Base-by-base conservation (phyloP, 2,329 filamentous ascomycete genomes). In the Talaromyces sp. region DNA sequence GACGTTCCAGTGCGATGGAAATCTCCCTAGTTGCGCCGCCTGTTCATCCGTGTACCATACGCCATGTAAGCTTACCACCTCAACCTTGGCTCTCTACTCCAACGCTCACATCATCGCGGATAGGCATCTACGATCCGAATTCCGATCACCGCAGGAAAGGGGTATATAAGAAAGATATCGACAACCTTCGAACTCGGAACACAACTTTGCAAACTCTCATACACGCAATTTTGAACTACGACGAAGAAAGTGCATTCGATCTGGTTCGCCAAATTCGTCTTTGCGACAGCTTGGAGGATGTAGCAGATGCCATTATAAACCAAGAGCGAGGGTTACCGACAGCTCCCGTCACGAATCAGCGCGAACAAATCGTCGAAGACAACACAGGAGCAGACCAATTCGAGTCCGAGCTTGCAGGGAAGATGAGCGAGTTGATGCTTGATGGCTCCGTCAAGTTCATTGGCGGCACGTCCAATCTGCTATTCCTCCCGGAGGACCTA, bases 101-200 rank as follows among this genome's bases (percentile, higher is more conserved):
- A 9, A n/a, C 14, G 70, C 65, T 64, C 37, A 67, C 37, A 31
- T 60, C 37, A 31, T 60, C 64, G 25, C 65, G 70, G 25, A 87
- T 90, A 78, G 97, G 95, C 75, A 83, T 97, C 67, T 98, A 98
- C 81, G 93, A 98, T 73, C 93, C 93, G 3, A 96, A 93, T 73
- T 96, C 93, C 63, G 95, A 99, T 75, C 93, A 97, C 75, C 89
- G 95, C 57, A 88, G 95, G 58, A 98, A 98, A 75, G 95, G 95
- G 64, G 95, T 98, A 56, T 98, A 98, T 76, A 93, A 93, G 72
- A 92, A 96, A 77, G 95, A 96, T 75, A 86, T 90, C 25, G 93
- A 96, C 75, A 91, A 86, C 72, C 84, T 93, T 74, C 96, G 96
- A 78, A 93, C 92, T 23, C 87, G 87, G 66, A 92, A 88, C 71